Conservation (phyloP, 2,329 filamentous ascomycete species). For the Sphaerulina vaccinii region DNA sequence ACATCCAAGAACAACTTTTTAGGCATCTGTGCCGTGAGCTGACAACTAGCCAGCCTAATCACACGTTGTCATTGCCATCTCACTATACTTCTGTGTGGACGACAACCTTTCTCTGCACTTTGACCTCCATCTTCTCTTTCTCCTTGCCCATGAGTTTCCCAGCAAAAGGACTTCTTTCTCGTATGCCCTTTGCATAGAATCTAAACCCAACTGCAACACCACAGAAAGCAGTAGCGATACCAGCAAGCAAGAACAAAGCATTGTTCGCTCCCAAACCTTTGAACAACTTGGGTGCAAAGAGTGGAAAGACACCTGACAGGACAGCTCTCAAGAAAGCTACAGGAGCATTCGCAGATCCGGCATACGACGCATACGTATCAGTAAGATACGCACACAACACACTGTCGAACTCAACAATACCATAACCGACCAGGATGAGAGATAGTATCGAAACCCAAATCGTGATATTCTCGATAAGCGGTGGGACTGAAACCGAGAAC, state of each 20-base stretch:
- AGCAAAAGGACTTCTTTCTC: slow-evolving; percentile 18
- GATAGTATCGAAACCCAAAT: slow-evolving; percentile 27
- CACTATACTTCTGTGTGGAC: not conserved
- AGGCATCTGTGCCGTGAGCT: not conserved
- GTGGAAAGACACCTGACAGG: slow-evolving; percentile 42
- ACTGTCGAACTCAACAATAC: slow-evolving; percentile 48
- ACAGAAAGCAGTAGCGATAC: slow-evolving; percentile 38
- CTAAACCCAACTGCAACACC: slow-evolving; percentile 16
- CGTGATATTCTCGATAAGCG: slow-evolving; percentile 35
- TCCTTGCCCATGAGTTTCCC: slow-evolving; percentile 1
- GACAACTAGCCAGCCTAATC: not conserved
- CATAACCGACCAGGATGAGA: slow-evolving; percentile 48
- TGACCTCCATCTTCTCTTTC: not conserved
- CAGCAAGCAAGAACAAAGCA: slow-evolving; percentile 44
- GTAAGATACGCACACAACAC: slow-evolving; percentile 46
- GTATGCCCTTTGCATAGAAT: slow-evolving; percentile 6
- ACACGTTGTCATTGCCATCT: not conserved
- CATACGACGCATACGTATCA: slow-evolving; percentile 47
- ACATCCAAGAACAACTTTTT: not conserved
- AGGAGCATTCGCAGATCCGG: slow-evolving; percentile 47
- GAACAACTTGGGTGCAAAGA: slow-evolving; percentile 39
- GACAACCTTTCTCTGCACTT: not conserved
- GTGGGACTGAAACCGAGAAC: slow-evolving; percentile 52
- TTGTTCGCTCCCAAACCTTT: slow-evolving; percentile 40
- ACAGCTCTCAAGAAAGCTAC: slow-evolving; percentile 43